phyloP scores from a whole-genome alignment of 2,329 filamentous ascomycete species.

The Westerdykella ornata region DNA sequence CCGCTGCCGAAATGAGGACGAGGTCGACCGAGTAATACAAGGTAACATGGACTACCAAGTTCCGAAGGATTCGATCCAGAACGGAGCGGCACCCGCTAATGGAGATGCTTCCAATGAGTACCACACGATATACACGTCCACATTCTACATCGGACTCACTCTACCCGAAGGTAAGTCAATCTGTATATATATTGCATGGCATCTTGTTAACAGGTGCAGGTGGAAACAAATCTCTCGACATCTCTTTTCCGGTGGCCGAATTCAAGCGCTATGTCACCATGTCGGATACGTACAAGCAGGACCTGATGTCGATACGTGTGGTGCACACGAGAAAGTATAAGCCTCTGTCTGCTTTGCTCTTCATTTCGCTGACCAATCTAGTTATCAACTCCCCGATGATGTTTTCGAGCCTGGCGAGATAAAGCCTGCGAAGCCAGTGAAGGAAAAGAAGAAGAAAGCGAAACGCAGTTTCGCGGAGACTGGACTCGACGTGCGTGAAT shows the following conservation, averaged over 20 bases:
- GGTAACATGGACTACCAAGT: conserved; percentile 57
- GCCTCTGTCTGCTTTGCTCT: not conserved
- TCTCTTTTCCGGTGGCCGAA: conserved; percentile 73
- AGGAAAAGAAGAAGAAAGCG: conserved; percentile 34
- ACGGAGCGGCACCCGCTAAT: conserved; percentile 27
- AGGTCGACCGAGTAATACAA: conserved; percentile 56
- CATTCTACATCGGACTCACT: conserved; percentile 88
- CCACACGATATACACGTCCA: conserved; percentile 71
- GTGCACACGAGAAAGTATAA: conserved; percentile 80
- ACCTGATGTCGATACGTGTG: conserved; percentile 72
- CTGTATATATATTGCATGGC: not conserved
- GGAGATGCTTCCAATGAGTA: conserved; percentile 39
- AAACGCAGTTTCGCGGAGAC: conserved; percentile 43
- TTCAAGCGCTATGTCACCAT: conserved; percentile 77
- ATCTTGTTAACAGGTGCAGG: conserved; percentile 15
- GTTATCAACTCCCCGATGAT: conserved; percentile 81
- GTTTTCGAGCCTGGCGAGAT: conserved; percentile 75
- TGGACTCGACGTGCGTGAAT: conserved; percentile 42
- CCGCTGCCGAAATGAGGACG: conserved; percentile 55
- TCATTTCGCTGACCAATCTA: conserved; percentile 37
- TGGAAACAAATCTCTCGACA: conserved; percentile 66
- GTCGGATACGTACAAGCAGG: conserved; percentile 67
- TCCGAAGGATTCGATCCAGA: conserved; percentile 43
- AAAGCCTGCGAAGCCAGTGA: conserved; percentile 40
- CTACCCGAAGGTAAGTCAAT: conserved; percentile 60